These are phyloP conservation scores for Fusarium multiceps DNA, from an alignment of 2,329 filamentous ascomycete species.

Conservation along the genomic window DNA sequence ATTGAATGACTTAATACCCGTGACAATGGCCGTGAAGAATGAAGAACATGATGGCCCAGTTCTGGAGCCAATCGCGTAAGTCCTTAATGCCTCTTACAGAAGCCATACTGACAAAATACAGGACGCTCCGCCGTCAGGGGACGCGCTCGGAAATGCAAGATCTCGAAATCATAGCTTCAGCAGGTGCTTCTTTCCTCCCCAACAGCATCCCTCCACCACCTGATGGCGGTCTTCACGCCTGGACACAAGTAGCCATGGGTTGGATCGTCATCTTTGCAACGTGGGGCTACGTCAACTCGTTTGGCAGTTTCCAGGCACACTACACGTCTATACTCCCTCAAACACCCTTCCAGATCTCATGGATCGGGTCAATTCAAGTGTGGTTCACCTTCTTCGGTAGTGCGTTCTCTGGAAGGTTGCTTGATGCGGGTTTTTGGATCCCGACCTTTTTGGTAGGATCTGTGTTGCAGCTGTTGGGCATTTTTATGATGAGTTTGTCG, in stretches of 20 bases:
- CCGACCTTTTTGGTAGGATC: slow-evolving; percentile 54
- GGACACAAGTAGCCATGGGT: slow-evolving; percentile 54
- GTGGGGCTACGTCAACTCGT: slow-evolving; percentile 60
- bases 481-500: slow-evolving; percentile 58
- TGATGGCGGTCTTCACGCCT: slow-evolving; percentile 47
- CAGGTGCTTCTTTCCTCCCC: slow-evolving; percentile 16
- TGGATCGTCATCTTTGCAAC: slow-evolving; percentile 57
- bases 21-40: slow-evolving; percentile 7
- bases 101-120: not conserved
- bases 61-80: slow-evolving; percentile 7
- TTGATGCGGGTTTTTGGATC: slow-evolving; percentile 58
- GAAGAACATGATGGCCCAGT: not conserved
- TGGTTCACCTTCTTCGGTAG: slow-evolving; percentile 58
- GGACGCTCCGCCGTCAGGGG: not conserved
- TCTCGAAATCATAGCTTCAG: slow-evolving; percentile 16
- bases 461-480: slow-evolving; percentile 54
- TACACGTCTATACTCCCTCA: slow-evolving; percentile 50
- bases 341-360: slow-evolving; percentile 55
- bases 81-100: rapidly evolving
- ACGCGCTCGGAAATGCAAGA: slow-evolving; percentile 25
- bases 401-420: slow-evolving; percentile 56
- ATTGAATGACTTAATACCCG: not conserved
- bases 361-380: slow-evolving; percentile 60
- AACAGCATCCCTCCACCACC: slow-evolving; percentile 33
- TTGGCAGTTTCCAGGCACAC: slow-evolving; percentile 59